Evolutionary conservation across 208 protist genomes (phyloP).

Genomic region (Phytomonas serpens): DNA sequence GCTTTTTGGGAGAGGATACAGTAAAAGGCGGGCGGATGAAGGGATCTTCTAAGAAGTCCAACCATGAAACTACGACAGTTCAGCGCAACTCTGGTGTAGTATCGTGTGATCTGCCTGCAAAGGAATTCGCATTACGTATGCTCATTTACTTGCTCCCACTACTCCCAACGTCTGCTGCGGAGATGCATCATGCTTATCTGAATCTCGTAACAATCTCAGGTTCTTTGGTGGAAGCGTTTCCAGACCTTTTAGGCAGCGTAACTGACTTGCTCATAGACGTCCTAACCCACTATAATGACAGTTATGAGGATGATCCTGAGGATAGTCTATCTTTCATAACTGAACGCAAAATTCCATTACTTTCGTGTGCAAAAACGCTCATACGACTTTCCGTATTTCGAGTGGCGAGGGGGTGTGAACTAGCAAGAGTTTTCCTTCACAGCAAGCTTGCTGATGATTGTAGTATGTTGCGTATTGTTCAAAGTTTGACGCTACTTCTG

Average conservation of each 20-base stretch:
- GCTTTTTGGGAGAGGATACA: not conserved
- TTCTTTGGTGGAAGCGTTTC: not conserved
- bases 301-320: not conserved
- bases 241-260: not conserved
- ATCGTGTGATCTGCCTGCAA: not conserved
- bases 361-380: constrained; percentile 36
- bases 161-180: not conserved
- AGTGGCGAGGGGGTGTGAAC: constrained; percentile 28
- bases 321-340: constrained; percentile 23
- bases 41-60: not conserved
- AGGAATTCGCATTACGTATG: not conserved
- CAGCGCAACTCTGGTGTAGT: not conserved
- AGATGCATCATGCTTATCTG: not conserved
- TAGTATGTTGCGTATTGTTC: constrained; percentile 39
- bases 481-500: constrained; percentile 38
- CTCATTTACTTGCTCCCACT: not conserved
- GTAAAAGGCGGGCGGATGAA: not conserved
- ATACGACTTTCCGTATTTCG: constrained; percentile 43
- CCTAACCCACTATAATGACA: not conserved
- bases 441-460: constrained; percentile 46
- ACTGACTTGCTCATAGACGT: not conserved
- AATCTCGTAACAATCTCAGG: not conserved
- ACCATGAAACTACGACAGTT: not conserved
- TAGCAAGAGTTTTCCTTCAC: constrained; percentile 39
- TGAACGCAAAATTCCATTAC: constrained; percentile 45